Conservation (phyloP, 768 basidiomycete genomes). For the Galerina sulciceps region DNA sequence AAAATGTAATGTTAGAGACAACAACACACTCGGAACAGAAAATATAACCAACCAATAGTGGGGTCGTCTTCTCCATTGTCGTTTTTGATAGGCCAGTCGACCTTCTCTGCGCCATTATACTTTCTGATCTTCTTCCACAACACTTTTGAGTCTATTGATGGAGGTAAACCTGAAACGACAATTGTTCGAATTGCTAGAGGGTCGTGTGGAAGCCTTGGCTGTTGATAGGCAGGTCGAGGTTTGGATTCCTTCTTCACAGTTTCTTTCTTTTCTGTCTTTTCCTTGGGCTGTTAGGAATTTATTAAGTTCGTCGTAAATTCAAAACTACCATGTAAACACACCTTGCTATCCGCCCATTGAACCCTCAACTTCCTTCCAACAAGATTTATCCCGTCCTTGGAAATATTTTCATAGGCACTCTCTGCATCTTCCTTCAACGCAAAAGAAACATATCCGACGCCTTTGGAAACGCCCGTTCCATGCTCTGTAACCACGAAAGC, state of each 20-base stretch:
- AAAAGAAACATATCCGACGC: constrained; percentile 96
- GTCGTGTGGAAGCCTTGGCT: constrained; percentile 52
- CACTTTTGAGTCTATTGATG: constrained; percentile 60
- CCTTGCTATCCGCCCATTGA: constrained; percentile 84
- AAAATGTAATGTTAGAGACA: neutral
- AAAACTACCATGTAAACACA: constrained; percentile 30
- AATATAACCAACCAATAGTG: constrained; percentile 48
- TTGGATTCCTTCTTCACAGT: constrained; percentile 43
- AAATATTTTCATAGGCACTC: constrained; percentile 65
- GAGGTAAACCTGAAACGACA: constrained; percentile 74
- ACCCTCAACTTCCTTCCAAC: constrained; percentile 74
- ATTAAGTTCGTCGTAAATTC: neutral
- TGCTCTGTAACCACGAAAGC: constrained; percentile 92
- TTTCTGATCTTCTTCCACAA: constrained; percentile 91
- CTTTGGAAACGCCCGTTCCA: constrained; percentile 79
- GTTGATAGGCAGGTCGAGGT: constrained; percentile 37
- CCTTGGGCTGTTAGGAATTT: constrained; percentile 43
- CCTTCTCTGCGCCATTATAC: constrained; percentile 72
- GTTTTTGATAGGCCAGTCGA: constrained; percentile 67
- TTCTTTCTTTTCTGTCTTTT: constrained; percentile 39
- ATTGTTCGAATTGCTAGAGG: constrained; percentile 85
- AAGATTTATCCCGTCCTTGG: constrained; percentile 65
- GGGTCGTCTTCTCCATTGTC: constrained; percentile 50
- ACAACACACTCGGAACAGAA: neutral
- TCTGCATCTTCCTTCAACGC: constrained; percentile 89